A percentile compares a stretch with the other conserved stretches of the same genome.
phyloP scores from a whole-genome alignment of 2,329 filamentous ascomycete species.

The Botrytis porri region DNA sequence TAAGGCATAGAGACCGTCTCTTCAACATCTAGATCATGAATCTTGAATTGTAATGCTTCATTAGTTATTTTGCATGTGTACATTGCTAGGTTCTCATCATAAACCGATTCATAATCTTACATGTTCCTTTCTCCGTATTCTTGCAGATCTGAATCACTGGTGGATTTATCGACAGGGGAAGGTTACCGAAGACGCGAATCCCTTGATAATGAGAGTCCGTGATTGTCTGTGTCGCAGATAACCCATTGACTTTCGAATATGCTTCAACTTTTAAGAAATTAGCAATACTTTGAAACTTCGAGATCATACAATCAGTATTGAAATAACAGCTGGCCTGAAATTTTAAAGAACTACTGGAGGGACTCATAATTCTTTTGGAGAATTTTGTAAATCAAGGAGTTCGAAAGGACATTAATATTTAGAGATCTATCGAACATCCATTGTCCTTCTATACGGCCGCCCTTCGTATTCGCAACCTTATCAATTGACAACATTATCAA shows the following conservation, averaged over 20 bases:
- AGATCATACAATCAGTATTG: constrained; percentile 25
- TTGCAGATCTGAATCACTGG: neutral
- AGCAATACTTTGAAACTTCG: constrained; percentile 20
- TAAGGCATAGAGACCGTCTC: neutral
- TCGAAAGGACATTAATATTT: neutral
- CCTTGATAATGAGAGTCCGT: constrained; percentile 12
- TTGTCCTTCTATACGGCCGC: neutral
- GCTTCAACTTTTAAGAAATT: constrained; percentile 23
- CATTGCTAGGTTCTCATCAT: neutral
- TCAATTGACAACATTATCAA: neutral
- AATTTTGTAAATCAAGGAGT: neutral
- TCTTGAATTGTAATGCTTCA: neutral
- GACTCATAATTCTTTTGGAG: neutral
- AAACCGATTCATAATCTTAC: neutral
- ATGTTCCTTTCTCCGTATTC: neutral
- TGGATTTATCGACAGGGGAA: constrained; percentile 2
- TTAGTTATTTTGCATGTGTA: neutral
- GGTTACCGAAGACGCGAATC: constrained; percentile 20
- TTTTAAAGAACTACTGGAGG: constrained; percentile 1
- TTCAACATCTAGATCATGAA: neutral
- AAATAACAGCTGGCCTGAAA: constrained; percentile 34
- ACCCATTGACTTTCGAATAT: constrained; percentile 17
- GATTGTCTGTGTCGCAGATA: constrained; percentile 21
- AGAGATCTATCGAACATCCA: neutral
- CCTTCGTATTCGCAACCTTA: constrained; percentile 7